Percentiles rank a stretch among this genome's conserved stretches.
Evolutionary conservation across 495 filamentous ascomycete genomes (phyloP).

Genomic region (Podospora pseudopauciseta): DNA sequence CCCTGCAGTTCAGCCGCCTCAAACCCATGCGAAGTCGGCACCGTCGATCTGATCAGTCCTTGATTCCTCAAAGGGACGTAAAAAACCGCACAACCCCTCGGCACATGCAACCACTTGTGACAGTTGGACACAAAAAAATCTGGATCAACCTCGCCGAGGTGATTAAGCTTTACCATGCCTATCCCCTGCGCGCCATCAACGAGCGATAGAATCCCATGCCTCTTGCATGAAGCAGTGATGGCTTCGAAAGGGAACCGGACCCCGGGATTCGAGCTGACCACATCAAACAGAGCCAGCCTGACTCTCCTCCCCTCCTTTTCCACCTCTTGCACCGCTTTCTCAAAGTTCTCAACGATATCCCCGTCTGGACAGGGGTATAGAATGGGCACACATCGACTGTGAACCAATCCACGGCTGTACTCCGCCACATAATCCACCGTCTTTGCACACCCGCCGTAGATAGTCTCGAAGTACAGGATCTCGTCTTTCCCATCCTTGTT

Average conservation of each 20-base stretch:
- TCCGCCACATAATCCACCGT: slow-evolving; percentile 67
- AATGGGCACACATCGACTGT: slow-evolving; percentile 36
- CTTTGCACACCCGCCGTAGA: slow-evolving; percentile 74
- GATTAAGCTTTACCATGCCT: slow-evolving; percentile 63
- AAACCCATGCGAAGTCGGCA: slow-evolving; percentile 70
- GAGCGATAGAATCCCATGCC: slow-evolving; percentile 56
- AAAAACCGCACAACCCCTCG: slow-evolving; percentile 75
- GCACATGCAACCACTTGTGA: slow-evolving; percentile 90
- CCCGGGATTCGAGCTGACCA: slow-evolving; percentile 70
- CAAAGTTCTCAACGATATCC: slow-evolving; percentile 53
- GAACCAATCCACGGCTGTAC: slow-evolving; percentile 34
- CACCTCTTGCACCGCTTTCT: slow-evolving; percentile 42
- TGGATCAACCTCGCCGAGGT: slow-evolving; percentile 59
- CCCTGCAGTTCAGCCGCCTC: slow-evolving; percentile 23
- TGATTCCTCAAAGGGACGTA: slow-evolving; percentile 76
- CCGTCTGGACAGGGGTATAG: slow-evolving; percentile 59
- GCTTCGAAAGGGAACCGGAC: slow-evolving; percentile 73
- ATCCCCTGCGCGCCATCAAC: slow-evolving; percentile 84
- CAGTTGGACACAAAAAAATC: slow-evolving; percentile 84
- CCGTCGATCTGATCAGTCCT: slow-evolving; percentile 62
- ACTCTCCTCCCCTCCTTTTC: slow-evolving; percentile 44
- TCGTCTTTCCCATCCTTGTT: slow-evolving; percentile 50
- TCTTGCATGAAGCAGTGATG: slow-evolving; percentile 59
- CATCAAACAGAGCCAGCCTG: slow-evolving; percentile 71
- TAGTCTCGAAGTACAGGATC: slow-evolving; percentile 65